Percentiles rank a stretch among this genome's conserved stretches.
Conservation (phyloP, 1,284 basidiomycete genomes). For the Phellopilus nigrolimitatus region DNA sequence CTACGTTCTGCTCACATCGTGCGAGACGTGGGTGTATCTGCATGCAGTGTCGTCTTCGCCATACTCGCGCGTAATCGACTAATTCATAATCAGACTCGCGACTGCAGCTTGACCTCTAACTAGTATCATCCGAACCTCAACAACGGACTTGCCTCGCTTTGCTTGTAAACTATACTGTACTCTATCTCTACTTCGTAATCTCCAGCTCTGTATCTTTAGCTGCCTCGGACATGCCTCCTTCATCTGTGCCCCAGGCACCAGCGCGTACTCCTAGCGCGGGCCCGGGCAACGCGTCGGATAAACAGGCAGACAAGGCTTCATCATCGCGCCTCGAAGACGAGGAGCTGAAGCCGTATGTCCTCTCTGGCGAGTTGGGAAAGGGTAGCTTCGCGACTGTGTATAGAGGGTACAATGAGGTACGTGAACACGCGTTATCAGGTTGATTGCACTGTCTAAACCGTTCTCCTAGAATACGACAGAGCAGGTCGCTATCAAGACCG, state of each 20-base stretch:
- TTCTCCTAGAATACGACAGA: slow-evolving; percentile 60
- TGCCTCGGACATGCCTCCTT: slow-evolving; percentile 9
- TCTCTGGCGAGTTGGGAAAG: slow-evolving; percentile 70
- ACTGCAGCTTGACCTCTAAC: too few relatives aligned
- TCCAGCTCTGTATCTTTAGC: background rate
- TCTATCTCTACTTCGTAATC: background rate
- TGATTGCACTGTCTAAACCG: background rate
- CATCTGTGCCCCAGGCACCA: background rate
- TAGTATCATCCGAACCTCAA: background rate
- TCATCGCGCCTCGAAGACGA: slow-evolving; percentile 44
- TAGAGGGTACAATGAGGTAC: slow-evolving; percentile 84
- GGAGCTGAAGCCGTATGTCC: slow-evolving; percentile 67
- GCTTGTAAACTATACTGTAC: background rate
- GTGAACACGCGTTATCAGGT: slow-evolving; percentile 26
- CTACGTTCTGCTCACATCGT: background rate
- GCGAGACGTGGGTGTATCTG: background rate
- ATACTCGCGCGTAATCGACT: background rate
- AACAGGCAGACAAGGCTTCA: slow-evolving; percentile 2
- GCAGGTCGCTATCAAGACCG: slow-evolving; percentile 93
- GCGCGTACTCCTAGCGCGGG: slow-evolving; percentile 4
- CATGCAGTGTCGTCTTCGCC: background rate
- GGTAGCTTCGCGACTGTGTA: slow-evolving; percentile 97
- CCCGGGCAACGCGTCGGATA: background rate
- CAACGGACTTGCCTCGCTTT: background rate
- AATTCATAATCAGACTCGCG: background rate